Evolutionary conservation across 495 filamentous ascomycete species (phyloP), one percentile per base, ranked within the genome.

Genomic region (Halenospora varia): DNA sequence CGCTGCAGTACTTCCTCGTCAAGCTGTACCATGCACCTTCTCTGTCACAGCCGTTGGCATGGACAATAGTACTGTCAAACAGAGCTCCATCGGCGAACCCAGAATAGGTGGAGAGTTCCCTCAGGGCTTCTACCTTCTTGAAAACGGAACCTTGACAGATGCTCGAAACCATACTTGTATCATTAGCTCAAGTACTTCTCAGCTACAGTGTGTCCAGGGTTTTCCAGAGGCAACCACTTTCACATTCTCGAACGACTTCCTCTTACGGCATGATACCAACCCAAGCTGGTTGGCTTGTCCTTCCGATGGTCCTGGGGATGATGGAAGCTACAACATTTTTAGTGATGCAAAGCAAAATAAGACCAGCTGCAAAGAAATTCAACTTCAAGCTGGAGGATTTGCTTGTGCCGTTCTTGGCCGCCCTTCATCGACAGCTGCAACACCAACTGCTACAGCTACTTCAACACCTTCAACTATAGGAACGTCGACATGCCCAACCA

Each of bases 221-320:
- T 10, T 41, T 17, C 13, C 10, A 0, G 52, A 39, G n/a, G 10
- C n/a, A 3, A 51, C 49, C 2, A 55, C 44, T 4, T 64, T 67
- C 44, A 29, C 41, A 2, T 20, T 67, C 17, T 52, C 55, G 1
- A 49, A 59, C 48, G 40, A 57, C 44, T 50, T 51, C 4, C 56
- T 51, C 18, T 29, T 67, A 4, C 2, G 53, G 6, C 53, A 60
- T 25, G 56, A 65, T 39, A 59, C 50, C 6, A 40, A 9, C 17
- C 26, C 46, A 13, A 56, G 62, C 9, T 67, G 56, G 55, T 20
- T 53, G 44, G 65, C 65, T 3, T 67, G 65, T 45, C 62, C 62
- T 15, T 48, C 52, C 3, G 13, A 17, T 22, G 56, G 53, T 22
- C 58, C 56, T 10, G 54, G 44, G 2, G 24, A 48, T 47, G 63